Base-by-base conservation (phyloP, 2,329 filamentous ascomycete genomes). In the Nemania abortiva region DNA sequence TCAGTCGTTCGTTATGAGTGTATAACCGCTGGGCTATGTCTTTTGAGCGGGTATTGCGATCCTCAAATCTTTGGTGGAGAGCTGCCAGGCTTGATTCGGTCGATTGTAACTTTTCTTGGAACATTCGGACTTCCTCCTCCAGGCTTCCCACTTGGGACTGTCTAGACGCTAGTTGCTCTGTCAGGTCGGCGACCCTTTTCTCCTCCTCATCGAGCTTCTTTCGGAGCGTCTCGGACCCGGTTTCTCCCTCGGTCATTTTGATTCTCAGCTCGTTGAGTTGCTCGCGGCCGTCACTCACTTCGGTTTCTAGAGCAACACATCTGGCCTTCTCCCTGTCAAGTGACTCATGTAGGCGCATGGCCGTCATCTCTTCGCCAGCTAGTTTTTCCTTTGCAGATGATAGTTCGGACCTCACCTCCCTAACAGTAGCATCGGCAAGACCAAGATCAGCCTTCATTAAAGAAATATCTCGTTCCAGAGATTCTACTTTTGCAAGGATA, bases 1-100 rank as follows among this genome's bases (percentile, higher is more conserved):
- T 88, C n/a, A 98, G 85, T 27, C 93, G 91, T 74, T 97, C 92
- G 70, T 96, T 95, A 70, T 97, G 93, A 1, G 89, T 87, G 78
- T 93, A 97, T 3, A 98, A 85, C 65, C 91, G 89, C 75, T 94
- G 92, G 1, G 94, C 97, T 13, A 98, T 84, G 71, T 98, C 93
- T 78, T 93, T 94, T 5, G 93, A 91, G 70, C 90, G 91, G 61
- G 86, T 84, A 49, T 91, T 91, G 54, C 94, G 92, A 54, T 88
- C 86, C 52, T 94, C 89, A 55, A 93, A 88, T 59, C 90, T 88
- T 27, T 82, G 82, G 18, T 84, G 84, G 18, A 90, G 78, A 2
- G 81, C 78, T 7, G 85, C 81, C 20, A 90, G 80, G 71, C 85
- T 86, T 53, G 81, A 79, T 70, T 91, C 86, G 1, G 87, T 80